Conservation (phyloP, 2,329 filamentous ascomycete genomes). For the Geosmithia putterillii region DNA sequence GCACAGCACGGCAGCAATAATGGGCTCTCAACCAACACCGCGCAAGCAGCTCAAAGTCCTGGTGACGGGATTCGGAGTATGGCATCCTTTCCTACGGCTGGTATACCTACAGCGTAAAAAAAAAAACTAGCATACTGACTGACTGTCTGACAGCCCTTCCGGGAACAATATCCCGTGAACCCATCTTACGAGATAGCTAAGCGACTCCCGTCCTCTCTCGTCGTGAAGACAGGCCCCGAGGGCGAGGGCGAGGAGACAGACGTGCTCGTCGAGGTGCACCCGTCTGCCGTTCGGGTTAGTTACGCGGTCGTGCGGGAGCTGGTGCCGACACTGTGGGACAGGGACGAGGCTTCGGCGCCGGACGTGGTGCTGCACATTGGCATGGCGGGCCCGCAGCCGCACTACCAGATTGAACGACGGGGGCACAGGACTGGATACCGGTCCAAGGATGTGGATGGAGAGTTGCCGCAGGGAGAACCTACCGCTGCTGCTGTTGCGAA, state of each 20-base stretch:
- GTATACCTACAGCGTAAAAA: no score
- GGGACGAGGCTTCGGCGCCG: constrained; percentile 6
- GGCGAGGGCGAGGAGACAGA: constrained; percentile 31
- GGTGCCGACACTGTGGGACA: constrained; percentile 50
- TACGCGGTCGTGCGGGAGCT: constrained; percentile 54
- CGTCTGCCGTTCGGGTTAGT: constrained; percentile 55
- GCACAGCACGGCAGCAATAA: not conserved
- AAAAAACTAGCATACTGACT: not conserved
- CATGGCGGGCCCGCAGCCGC: constrained; percentile 53
- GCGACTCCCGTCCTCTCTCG: constrained; percentile 31
- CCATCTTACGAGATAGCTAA: constrained; percentile 71
- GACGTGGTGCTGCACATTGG: constrained; percentile 70
- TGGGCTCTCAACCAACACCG: constrained; percentile 4
- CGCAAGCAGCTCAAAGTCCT: constrained; percentile 4
- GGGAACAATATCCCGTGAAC: constrained; percentile 57
- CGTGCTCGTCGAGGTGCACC: constrained; percentile 47
- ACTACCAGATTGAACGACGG: constrained; percentile 59
- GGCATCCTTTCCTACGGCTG: not conserved
- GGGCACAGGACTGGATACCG: constrained; percentile 63
- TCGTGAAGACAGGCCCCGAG: constrained; percentile 9
- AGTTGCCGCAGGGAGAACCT: constrained; percentile 42
- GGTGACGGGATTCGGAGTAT: constrained; percentile 5
- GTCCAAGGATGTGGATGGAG: constrained; percentile 57
- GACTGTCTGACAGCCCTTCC: constrained; percentile 52
- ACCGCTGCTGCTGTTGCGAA: no score